Evolutionary conservation across 331 rosid genomes (phyloP).

Genomic region (Erythrophleum ivorense): DNA sequence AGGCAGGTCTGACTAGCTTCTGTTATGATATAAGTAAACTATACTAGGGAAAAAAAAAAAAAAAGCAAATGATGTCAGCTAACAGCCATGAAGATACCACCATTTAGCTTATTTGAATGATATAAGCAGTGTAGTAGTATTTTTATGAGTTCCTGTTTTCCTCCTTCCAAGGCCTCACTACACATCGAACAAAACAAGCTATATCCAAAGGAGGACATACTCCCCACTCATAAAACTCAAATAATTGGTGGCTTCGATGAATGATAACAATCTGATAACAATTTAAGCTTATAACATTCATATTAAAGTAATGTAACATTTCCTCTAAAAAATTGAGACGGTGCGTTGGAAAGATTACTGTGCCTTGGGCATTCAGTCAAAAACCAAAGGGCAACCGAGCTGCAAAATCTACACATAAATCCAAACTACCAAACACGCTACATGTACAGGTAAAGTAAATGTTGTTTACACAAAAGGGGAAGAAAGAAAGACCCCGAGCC

Average conservation of each 20-base stretch:
- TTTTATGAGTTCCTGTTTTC: no score
- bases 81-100: no score
- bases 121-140: no score
- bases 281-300: neutral
- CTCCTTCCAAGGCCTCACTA: neutral
- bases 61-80: no score
- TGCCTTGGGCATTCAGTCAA: neutral
- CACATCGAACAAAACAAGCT: neutral
- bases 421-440: slow-evolving; percentile 26
- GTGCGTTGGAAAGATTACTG: neutral
- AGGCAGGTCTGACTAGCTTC: neutral
- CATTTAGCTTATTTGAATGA: no score
- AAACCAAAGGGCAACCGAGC: neutral
- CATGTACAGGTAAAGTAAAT: slow-evolving; percentile 46
- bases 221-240: neutral
- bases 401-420: slow-evolving; percentile 26
- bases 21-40: neutral
- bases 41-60: no score
- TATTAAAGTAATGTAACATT: neutral
- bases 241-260: no score
- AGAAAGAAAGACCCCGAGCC: no score
- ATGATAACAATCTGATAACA: neutral
- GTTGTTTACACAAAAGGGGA: no score
- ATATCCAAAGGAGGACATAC: neutral
- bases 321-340: neutral